Base-by-base conservation (phyloP, 1,284 basidiomycete genomes). In the Hypsizygus ulmarius region DNA sequence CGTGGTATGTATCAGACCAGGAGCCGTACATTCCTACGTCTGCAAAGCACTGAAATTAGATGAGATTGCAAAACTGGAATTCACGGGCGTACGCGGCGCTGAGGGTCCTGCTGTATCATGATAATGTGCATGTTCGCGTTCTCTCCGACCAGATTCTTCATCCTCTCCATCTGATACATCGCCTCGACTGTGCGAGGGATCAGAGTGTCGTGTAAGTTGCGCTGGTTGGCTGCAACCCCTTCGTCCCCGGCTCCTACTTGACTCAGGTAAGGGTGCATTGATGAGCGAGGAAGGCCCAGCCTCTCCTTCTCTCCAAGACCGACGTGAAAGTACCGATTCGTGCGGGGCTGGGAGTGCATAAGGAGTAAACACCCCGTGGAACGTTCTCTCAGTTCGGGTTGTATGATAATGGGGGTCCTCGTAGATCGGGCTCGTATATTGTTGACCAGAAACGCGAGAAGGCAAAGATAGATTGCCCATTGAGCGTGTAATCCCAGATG, bases 281-380 rank as follows among this genome's bases (percentile, higher is more conserved):
- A 47, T 47, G 35, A 63, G 47, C 10, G 64, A 62, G 18, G 68
- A 64, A 34, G 61, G 62, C 10, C 68, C 65, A 46, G 66, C 62
- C 49, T 71, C 68, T 5, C 55, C 57, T 51, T 73, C 66, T 52
- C 63, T 50, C 63, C 61, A 62, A 15, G 54, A 47, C 27, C 25
- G 36, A 37, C 49, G 54, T 33, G 41, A 35, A 45, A 47, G 43
- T 12, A 16, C 14, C 18, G 45, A 25, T 14, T 57, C 54, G 32
- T 54, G 51, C 39, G 50, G 43, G 32, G 36, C 50, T 35, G 59
- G 54, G 25, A 40, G 44, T 8, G 54, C 50, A 25, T 61, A 47
- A 36, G 53, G 51, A 43, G 54, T 55, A 40, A 50, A 56, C 21
- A 52, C 49, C 8, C 53, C 51, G 37, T 60, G 59, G 36, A 45